Evolutionary conservation across 495 filamentous ascomycete species (phyloP).

Genomic region (Aspergillus indologenus): DNA sequence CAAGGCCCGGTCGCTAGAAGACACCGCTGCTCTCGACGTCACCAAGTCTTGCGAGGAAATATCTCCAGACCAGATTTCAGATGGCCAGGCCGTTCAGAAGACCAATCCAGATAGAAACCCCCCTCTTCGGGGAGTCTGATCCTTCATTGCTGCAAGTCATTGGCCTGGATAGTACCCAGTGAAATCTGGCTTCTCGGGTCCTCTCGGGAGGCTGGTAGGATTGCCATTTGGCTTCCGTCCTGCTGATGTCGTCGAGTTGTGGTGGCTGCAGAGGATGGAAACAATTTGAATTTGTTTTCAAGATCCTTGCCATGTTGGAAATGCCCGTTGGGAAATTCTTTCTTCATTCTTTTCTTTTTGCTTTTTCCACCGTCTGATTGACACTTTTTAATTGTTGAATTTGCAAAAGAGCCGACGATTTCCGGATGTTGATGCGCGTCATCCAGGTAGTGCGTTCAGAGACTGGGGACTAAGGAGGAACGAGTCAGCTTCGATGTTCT

Average conservation of each 20-base stretch:
- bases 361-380: slow-evolving; percentile 4
- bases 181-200: slow-evolving; percentile 31
- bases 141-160: slow-evolving; percentile 52
- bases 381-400: background rate
- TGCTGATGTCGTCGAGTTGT: slow-evolving; percentile 3
- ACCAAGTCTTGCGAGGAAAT: slow-evolving; percentile 15
- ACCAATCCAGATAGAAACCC: slow-evolving; percentile 41
- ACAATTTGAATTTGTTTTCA: background rate
- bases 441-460: slow-evolving; percentile 19
- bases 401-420: slow-evolving; percentile 1
- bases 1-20: background rate
- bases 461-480: slow-evolving; percentile 15
- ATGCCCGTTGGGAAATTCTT: background rate
- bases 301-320: background rate
- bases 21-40: slow-evolving; percentile 17
- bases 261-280: background rate
- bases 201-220: slow-evolving; percentile 3
- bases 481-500: slow-evolving; percentile 3
- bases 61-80: slow-evolving; percentile 28
- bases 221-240: background rate
- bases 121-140: slow-evolving; percentile 9
- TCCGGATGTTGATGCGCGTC: slow-evolving; percentile 2
- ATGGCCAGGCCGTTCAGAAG: slow-evolving; percentile 37
- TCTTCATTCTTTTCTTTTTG: slow-evolving; percentile 5
- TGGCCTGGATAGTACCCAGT: slow-evolving; percentile 32